Base-by-base conservation (phyloP, 1,284 basidiomycete species). In the Inonotus obliquus region DNA sequence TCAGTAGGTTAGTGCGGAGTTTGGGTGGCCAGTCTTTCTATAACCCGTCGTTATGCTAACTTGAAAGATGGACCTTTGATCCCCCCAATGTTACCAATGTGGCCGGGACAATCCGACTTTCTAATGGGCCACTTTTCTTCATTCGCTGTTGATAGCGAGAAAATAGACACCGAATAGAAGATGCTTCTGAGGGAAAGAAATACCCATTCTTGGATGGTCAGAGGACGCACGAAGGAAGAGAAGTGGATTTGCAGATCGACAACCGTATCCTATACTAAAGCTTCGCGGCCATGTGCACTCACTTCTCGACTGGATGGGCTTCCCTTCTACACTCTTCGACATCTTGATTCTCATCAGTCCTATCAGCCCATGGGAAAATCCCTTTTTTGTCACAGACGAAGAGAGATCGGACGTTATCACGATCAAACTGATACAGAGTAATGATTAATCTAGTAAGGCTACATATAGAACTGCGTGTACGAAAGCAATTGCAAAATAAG, bases 181-280 rank as follows among this genome's bases (percentile, higher is more conserved):
- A 10, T 13, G n/a, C 56, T 49, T 58, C 32, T 32, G n/a, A 45
- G 49, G 47, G 25, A 32, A 48, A 23, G 10, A 25, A 17, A 39
- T 49, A 23, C 35, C 59, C 52, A 47, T 54, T 48, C 52, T 54
- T 39, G 59, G 59, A 55, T 41, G 19, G 5, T 11, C 7, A 41
- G 41, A 60, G 52, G 54, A 39, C 27, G 32, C 53, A 59, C 32
- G 27, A 53, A 41, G 49, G 57, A 59, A 59, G 47, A 57, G 60
- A 61, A 61, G 60, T 21, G 47, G 60, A 61, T 61, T 54, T 56
- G 55, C 60, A 47, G 60, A 61, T 61, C 60, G 54, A 25, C 60
- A n/a, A n/a, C 17, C 14, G 17, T 21, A n/a, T 45, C 14, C 41
- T 21, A 52, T 49, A 19, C 37, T 57, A n/a, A 59, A 29, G 58